Percentiles rank a stretch among this genome's conserved stretches.
Evolutionary conservation across 192 early-diverging fungal species (phyloP).

Genomic region (Pecoramyces ruminantium): DNA sequence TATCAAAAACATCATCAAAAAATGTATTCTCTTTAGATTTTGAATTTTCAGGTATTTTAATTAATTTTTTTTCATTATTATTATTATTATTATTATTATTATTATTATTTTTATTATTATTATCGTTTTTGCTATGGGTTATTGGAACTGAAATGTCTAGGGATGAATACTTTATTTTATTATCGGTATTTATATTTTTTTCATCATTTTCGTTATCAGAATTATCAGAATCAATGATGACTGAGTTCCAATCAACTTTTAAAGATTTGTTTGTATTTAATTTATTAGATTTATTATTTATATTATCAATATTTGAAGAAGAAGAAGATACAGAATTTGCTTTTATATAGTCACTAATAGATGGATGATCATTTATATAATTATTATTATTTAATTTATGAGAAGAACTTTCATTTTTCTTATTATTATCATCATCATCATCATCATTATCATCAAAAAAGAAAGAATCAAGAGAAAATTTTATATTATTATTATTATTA

Average conservation of each 20-base stretch:
- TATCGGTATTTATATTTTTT: neutral
- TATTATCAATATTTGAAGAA: neutral
- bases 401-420: too few relatives aligned
- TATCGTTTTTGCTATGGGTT: neutral
- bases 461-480: neutral
- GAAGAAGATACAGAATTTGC: neutral
- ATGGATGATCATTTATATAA: neutral
- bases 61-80: too few relatives aligned
- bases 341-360: neutral
- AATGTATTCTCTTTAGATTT: neutral
- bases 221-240: neutral
- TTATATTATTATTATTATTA: neutral
- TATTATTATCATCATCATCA: slow-evolving; percentile 2
- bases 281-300: neutral
- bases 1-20: neutral
- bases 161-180: neutral
- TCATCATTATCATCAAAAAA: slow-evolving; percentile 9
- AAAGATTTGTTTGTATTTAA: neutral
- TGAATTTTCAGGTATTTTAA: neutral
- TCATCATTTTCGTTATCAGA: neutral
- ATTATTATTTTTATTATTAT: neutral
- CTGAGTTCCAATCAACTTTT: neutral
- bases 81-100: neutral
- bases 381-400: neutral
- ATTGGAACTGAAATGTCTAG: neutral